A percentile compares a stretch with the other conserved stretches of the same genome.
Evolutionary conservation across 345 rosid genomes (phyloP).

Genomic region (Clarkia xantiana): DNA sequence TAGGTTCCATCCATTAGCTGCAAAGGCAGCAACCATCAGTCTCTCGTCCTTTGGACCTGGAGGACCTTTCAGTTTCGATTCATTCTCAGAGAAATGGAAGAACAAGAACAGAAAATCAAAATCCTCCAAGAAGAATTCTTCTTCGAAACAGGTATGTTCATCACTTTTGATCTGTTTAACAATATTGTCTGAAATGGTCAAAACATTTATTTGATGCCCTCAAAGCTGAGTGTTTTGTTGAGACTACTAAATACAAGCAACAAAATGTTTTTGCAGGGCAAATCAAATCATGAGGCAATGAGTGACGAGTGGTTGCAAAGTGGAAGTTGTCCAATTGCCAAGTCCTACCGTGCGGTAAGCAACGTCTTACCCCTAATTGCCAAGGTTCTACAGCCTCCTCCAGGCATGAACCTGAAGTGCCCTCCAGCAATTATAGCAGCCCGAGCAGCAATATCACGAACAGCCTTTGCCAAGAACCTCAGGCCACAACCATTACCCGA

Average conservation of each 20-base stretch:
- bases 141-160: slow-evolving; percentile 42
- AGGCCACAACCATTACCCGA: slow-evolving; percentile 87
- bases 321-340: slow-evolving; percentile 90
- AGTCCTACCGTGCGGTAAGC: slow-evolving; percentile 74
- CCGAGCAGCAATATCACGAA: slow-evolving; percentile 74
- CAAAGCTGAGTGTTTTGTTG: no score
- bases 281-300: slow-evolving; percentile 55
- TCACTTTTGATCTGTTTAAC: background rate
- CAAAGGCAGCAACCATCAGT: slow-evolving; percentile 88
- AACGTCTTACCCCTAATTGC: slow-evolving; percentile 72
- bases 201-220: no score
- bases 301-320: slow-evolving; percentile 75
- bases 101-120: slow-evolving; percentile 38
- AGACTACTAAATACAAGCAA: no score
- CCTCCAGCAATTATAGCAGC: slow-evolving; percentile 79
- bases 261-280: slow-evolving; percentile 30
- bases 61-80: slow-evolving; percentile 75
- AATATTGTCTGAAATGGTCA: background rate
- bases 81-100: slow-evolving; percentile 52
- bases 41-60: slow-evolving; percentile 83
- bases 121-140: slow-evolving; percentile 49
- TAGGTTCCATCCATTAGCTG: slow-evolving; percentile 79
- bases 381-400: slow-evolving; percentile 65
- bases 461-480: slow-evolving; percentile 82
- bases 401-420: slow-evolving; percentile 53